Evolutionary conservation across 768 basidiomycete genomes (phyloP), one percentile per base, ranked within the genome.

Genomic region (Fomitopsis pulvina): DNA sequence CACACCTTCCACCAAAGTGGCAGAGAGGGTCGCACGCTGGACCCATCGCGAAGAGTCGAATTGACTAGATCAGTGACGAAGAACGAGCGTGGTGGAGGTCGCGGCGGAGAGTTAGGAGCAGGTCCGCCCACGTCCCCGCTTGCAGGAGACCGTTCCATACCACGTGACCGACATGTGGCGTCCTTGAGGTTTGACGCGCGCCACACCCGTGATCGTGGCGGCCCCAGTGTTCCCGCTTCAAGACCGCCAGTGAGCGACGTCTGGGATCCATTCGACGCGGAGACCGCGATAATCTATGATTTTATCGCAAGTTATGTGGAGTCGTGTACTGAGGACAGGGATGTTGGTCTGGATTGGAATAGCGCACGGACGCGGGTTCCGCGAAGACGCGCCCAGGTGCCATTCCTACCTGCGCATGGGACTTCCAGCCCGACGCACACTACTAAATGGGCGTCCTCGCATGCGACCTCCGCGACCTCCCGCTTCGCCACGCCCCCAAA

Each of bases 1-100:
- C 70, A 48, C 58, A 82, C 88, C 88, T 85, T 60, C 89, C 87
- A 59, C 77, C 77, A 63, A 91, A 91, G 53, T 80, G 78, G 68
- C 85, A 85, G 46, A 91, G 69, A 6, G 88, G 87, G 70, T 88
- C 87, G 66, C 86, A 89, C 55, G 74, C 52, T 7, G 68, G 62
- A 27, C 66, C 54, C 75, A 76, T 76, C 50, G 45, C 26, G 41
- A 41, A 21, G 41, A 45, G 42, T 9, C 29, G 43, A 14, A 26
- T 16, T 30, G 26, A 28, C 6, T 38, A 21, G 48, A 52, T 21
- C 10, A 37, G 28, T 20, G 55, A 27, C 28, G 41, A 58, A 27
- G 40, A 39, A 51, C 39, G 54, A 52, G 48, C 42, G 34, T 28
- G 54, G 52, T 40, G 52, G 43, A 52, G 39, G 52, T 54, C 50